A percentile compares a stretch with the other conserved stretches of the same genome.
These are phyloP conservation scores for Microsporum ferrugineum DNA, from an alignment of 2,329 filamentous ascomycete species.

Conservation along the genomic window DNA sequence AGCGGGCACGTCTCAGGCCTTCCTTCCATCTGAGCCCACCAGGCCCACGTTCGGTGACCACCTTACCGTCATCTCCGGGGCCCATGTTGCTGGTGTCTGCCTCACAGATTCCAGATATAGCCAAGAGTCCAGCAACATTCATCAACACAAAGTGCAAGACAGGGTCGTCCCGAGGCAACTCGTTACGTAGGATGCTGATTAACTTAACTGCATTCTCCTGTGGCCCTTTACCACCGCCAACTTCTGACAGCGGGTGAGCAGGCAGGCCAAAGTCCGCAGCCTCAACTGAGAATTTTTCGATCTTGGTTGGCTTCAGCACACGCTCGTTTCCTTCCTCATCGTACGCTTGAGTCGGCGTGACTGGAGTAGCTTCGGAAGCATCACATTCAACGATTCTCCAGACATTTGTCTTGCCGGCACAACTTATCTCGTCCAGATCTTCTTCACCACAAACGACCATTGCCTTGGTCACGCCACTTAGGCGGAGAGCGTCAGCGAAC, in stretches of 20 bases:
- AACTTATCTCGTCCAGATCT: conserved; percentile 90
- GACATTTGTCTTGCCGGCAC: conserved; percentile 76
- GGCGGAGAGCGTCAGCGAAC: conserved; percentile 71
- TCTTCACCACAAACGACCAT: conserved; percentile 88
- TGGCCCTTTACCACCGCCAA: conserved; percentile 76
- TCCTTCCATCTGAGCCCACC: conserved; percentile 90
- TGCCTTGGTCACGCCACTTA: conserved; percentile 68
- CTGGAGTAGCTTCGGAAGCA: conserved; percentile 30
- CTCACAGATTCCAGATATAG: conserved; percentile 76
- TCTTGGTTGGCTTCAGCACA: conserved; percentile 28
- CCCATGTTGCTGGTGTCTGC: conserved; percentile 71
- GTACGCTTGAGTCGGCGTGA: conserved; percentile 24
- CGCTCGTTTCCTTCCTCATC: conserved; percentile 31
- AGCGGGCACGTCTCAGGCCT: conserved; percentile 72
- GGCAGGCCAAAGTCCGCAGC: conserved; percentile 81
- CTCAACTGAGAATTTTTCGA: conserved; percentile 66
- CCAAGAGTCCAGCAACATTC: conserved; percentile 81
- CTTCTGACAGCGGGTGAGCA: conserved; percentile 60
- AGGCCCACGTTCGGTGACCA: conserved; percentile 71
- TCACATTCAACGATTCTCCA: conserved; percentile 59
- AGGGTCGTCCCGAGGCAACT: conserved; percentile 64
- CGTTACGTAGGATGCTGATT: conserved; percentile 60
- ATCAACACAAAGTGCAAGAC: conserved; percentile 89
- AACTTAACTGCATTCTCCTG: conserved; percentile 79
- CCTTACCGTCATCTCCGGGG: conserved; percentile 63